Base-by-base conservation (phyloP, 345 rosid genomes). In the Eucalyptus sp. region DNA sequence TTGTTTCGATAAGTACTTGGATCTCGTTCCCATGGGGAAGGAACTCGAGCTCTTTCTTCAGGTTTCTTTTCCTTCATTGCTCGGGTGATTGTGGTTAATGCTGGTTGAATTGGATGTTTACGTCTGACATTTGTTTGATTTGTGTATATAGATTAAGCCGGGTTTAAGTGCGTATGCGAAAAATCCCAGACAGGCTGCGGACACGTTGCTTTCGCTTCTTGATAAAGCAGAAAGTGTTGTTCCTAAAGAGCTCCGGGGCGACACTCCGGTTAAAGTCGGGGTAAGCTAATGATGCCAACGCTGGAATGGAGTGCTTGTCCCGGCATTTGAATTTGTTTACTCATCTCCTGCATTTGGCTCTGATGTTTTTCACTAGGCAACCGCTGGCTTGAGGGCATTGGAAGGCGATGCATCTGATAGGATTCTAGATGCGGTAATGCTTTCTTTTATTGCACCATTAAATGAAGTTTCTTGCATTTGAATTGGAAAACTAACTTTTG, bases 261-360 rank as follows among this genome's bases (percentile, higher is more conserved):
- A 92, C 92, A 98, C 99, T n/a, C 98, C 98, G n/a, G 99, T 97
- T 87, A 95, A 98, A 95, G 98, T 98, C 86, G 99, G 99, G 96
- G 99, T 98, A 90, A 54, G 96, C 90, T 76, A 76, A 6, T 41
- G 48, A 11, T 76, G 29, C 84, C 22, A 76, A 76, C 84, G 27
- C 84, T 76, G 84, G 48, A 41, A 41, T 41, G 84, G 84, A 76
- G 48, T 41, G 24, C 48, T 76, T 76, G 84, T 76, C 48, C 84
- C 8, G 48, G 48, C 46, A 41, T 76, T 22, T 76, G 48, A 41
- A 25, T 37, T 29, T 33, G 51, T 87, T 89, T 62, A 50, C 87
- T 87, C 87, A 60, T 51, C 80, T 91, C 54, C 80, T 89, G 50
- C 88, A 33, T 44, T 89, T 80, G 89, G 15, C 88, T 90, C 83